A percentile compares a stretch with the other conserved stretches of the same genome.
Conservation (phyloP, 768 basidiomycete species). For the Chalciporus chontae region DNA sequence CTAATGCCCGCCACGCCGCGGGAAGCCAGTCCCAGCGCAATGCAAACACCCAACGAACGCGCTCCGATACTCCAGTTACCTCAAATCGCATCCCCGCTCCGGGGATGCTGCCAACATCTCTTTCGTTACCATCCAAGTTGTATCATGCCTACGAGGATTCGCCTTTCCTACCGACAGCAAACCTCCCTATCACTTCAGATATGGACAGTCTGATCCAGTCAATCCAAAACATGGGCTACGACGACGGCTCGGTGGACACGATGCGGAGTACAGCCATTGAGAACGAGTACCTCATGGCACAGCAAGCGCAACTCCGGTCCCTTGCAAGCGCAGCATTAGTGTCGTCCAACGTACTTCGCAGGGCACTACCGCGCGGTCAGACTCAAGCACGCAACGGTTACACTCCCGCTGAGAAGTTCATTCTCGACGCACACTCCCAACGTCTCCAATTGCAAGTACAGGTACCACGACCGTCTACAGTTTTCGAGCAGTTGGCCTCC, state of each 20-base stretch:
- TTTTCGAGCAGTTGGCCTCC: conserved; percentile 10
- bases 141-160: conserved; percentile 16
- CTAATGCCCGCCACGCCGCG: conserved; percentile 3
- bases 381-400: conserved; percentile 50
- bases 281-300: conserved; percentile 15
- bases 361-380: conserved; percentile 20
- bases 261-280: conserved; percentile 14
- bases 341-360: conserved; percentile 8
- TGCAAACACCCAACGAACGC: conserved; percentile 2
- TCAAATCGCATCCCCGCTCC: conserved; percentile 1
- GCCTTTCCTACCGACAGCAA: conserved; percentile 10
- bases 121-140: conserved; percentile 21
- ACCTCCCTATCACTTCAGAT: conserved; percentile 31
- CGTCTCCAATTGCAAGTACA: conserved; percentile 18
- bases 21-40: conserved; percentile 10
- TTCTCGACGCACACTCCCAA: conserved; percentile 52
- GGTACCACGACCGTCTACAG: conserved; percentile 5
- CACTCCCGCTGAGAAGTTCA: conserved; percentile 65
- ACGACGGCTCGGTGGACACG: conserved; percentile 13
- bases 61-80: conserved; percentile 1
- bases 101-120: conserved; percentile 14
- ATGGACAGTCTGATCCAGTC: conserved; percentile 40
- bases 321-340: conserved; percentile 18
- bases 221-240: conserved; percentile 24
- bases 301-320: conserved; percentile 21